phyloP scores from a whole-genome alignment of 352 stramenopile species.

The Saprolegnia diclina region DNA sequence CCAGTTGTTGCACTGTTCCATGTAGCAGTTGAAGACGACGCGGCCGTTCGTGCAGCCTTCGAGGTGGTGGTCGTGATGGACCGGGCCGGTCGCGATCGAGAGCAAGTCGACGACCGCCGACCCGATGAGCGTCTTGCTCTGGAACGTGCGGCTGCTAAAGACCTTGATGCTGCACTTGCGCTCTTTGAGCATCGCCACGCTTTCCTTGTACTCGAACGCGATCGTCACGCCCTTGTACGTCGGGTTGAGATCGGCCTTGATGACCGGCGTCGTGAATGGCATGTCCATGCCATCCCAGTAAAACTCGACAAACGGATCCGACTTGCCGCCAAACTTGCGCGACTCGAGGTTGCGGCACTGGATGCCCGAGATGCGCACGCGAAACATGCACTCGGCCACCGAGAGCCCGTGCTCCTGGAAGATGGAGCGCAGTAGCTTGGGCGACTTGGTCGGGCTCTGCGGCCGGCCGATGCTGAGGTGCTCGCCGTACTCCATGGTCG shows the following conservation, averaged over 20 bases:
- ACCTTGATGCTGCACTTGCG: slow-evolving; percentile 68
- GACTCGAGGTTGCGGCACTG: slow-evolving; percentile 83
- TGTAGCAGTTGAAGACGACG: slow-evolving; percentile 89
- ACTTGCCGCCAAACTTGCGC: slow-evolving; percentile 74
- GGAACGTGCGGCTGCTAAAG: slow-evolving; percentile 76
- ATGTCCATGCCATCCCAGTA: slow-evolving; percentile 76
- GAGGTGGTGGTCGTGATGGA: slow-evolving; percentile 85
- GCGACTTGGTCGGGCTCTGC: slow-evolving; percentile 23
- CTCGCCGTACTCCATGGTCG: slow-evolving; percentile 23
- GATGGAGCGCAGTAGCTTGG: slow-evolving; percentile 22
- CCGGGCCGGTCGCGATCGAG: slow-evolving; percentile 74
- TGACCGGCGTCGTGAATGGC: slow-evolving; percentile 74
- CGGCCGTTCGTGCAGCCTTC: slow-evolving; percentile 80
- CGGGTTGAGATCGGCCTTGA: slow-evolving; percentile 82
- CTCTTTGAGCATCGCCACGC: slow-evolving; percentile 51
- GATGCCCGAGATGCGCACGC: slow-evolving; percentile 79
- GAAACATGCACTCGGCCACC: slow-evolving; percentile 60
- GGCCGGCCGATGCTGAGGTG: slow-evolving; percentile 2
- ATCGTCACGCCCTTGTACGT: slow-evolving; percentile 86
- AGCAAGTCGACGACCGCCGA: slow-evolving; percentile 70
- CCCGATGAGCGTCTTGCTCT: slow-evolving; percentile 70
- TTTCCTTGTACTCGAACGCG: slow-evolving; percentile 78
- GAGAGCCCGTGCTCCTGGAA: slow-evolving; percentile 24
- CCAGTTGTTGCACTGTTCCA: slow-evolving; percentile 87
- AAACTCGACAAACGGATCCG: slow-evolving; percentile 84